Evolutionary conservation across 441 rosid species (phyloP).

Genomic region (Capsella rubella): DNA sequence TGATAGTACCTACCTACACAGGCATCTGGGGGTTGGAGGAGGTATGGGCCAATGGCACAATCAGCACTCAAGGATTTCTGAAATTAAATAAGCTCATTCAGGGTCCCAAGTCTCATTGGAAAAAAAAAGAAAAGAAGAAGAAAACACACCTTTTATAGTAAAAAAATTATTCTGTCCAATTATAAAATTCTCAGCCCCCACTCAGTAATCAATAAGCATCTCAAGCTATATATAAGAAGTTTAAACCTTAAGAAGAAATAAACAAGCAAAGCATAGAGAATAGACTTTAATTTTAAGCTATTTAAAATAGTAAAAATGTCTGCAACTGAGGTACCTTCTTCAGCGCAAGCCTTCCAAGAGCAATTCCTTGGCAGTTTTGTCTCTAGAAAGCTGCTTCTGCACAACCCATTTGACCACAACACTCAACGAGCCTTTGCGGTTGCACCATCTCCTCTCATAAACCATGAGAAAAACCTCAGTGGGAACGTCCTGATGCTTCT

Average conservation of each 20-base stretch:
- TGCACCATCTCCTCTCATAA: conserved; percentile 2
- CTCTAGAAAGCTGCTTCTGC: conserved; percentile 43
- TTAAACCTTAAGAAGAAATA: conserved; percentile 22
- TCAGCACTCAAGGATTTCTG: conserved; percentile 32
- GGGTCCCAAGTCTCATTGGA: conserved; percentile 39
- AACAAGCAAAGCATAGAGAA: not conserved
- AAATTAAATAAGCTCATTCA: conserved; percentile 32
- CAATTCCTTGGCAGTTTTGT: conserved; percentile 4
- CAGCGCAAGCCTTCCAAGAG: conserved; percentile 38
- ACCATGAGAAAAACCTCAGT: conserved; percentile 46
- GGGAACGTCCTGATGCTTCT: conserved; percentile 54
- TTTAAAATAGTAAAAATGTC: conserved; percentile 28
- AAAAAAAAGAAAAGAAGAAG: conserved; percentile 1
- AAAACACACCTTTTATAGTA: conserved; percentile 17
- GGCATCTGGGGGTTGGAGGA: conserved; percentile 33
- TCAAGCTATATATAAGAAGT: conserved; percentile 36
- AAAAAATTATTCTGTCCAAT: conserved; percentile 20
- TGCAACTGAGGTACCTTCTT: conserved; percentile 30
- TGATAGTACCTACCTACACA: conserved; percentile 37
- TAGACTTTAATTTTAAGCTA: not conserved
- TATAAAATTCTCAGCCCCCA: conserved; percentile 20
- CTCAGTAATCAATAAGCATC: conserved; percentile 27
- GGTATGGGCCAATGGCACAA: conserved; percentile 33
- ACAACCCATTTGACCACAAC: conserved; percentile 28
- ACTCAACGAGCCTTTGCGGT: conserved; percentile 15